These are phyloP conservation scores for Boechera stricta DNA, from an alignment of 345 rosid genomes.

Conservation along the genomic window DNA sequence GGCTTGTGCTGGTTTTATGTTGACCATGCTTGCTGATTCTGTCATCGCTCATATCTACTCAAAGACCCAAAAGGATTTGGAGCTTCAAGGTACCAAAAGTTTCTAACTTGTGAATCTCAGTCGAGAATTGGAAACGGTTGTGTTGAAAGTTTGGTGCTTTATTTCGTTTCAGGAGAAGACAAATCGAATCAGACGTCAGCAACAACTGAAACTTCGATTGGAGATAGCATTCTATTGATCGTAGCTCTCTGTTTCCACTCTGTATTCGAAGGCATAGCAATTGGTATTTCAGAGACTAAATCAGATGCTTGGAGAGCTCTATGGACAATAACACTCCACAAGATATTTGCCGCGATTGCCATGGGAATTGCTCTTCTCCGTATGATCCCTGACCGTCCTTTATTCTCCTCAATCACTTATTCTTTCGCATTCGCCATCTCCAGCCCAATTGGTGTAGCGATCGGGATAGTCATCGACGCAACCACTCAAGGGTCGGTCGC, in stretches of 20 bases:
- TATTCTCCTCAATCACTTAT: conserved; percentile 57
- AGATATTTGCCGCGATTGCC: conserved; percentile 82
- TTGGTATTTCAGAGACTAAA: conserved; percentile 67
- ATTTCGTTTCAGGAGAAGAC: conserved; percentile 21
- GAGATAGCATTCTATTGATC: conserved; percentile 76
- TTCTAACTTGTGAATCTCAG: not conserved
- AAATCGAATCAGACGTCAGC: conserved; percentile 17
- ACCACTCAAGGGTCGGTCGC: conserved; percentile 75
- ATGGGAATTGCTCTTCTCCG: conserved; percentile 90
- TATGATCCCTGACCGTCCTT: conserved; percentile 73
- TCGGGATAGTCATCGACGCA: conserved; percentile 77
- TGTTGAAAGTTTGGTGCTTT: conserved; percentile 26
- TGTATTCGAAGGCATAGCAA: conserved; percentile 83
- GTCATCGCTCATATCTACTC: conserved; percentile 55
- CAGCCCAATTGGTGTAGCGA: conserved; percentile 71
- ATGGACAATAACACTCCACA: conserved; percentile 75
- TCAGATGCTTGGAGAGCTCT: conserved; percentile 79
- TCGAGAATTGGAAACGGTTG: not conserved
- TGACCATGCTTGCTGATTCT: conserved; percentile 81
- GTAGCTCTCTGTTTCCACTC: conserved; percentile 90
- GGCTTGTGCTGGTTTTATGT: conserved; percentile 73
- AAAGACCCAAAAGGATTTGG: conserved; percentile 54
- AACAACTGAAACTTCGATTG: conserved; percentile 50
- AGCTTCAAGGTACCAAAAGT: conserved; percentile 56
- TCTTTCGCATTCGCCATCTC: conserved; percentile 84